A percentile compares a stretch with the other conserved stretches of the same genome.
Conservation (phyloP, 2,329 filamentous ascomycete genomes). For the Verticillium longisporum region DNA sequence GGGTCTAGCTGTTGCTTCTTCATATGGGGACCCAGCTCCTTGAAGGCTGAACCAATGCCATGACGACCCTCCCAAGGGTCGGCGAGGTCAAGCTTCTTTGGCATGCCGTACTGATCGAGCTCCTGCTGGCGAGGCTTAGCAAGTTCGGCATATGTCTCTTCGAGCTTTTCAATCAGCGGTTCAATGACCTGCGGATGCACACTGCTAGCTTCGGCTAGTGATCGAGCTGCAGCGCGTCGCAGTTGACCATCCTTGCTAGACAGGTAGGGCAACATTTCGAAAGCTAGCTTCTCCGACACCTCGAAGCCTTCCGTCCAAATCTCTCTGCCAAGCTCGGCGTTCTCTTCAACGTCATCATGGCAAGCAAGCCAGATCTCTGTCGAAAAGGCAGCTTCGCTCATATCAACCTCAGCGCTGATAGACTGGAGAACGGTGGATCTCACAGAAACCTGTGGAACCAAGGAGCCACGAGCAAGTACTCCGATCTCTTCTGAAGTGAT, state of each 20-base stretch:
- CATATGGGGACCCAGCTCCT: slow-evolving; percentile 68
- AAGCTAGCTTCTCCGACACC: slow-evolving; percentile 57
- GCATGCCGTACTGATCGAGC: slow-evolving; percentile 91
- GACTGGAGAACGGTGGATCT: slow-evolving; percentile 81
- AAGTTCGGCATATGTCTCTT: slow-evolving; percentile 67
- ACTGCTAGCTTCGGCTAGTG: slow-evolving; percentile 68
- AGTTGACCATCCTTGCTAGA: slow-evolving; percentile 75
- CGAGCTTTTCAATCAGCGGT: slow-evolving; percentile 56
- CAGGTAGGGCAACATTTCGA: slow-evolving; percentile 69
- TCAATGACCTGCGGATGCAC: slow-evolving; percentile 53
- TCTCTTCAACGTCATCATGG: slow-evolving; percentile 86
- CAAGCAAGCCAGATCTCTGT: slow-evolving; percentile 91
- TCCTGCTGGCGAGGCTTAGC: slow-evolving; percentile 78
- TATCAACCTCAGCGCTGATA: slow-evolving; percentile 84
- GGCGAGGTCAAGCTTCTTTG: slow-evolving; percentile 75
- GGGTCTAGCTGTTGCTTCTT: slow-evolving; percentile 62
- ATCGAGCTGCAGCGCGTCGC: slow-evolving; percentile 73
- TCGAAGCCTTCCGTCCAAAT: slow-evolving; percentile 92
- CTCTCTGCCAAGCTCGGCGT: slow-evolving; percentile 71
- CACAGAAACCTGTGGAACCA: slow-evolving; percentile 73
- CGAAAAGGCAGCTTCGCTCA: slow-evolving; percentile 79
- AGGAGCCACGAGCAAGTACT: slow-evolving; percentile 69
- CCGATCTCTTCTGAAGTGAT: slow-evolving; percentile 66
- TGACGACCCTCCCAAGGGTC: slow-evolving; percentile 91
- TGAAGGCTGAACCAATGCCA: slow-evolving; percentile 82